Evolutionary conservation across 208 protist genomes (phyloP).

Genomic region (Crithidia thermophila): DNA sequence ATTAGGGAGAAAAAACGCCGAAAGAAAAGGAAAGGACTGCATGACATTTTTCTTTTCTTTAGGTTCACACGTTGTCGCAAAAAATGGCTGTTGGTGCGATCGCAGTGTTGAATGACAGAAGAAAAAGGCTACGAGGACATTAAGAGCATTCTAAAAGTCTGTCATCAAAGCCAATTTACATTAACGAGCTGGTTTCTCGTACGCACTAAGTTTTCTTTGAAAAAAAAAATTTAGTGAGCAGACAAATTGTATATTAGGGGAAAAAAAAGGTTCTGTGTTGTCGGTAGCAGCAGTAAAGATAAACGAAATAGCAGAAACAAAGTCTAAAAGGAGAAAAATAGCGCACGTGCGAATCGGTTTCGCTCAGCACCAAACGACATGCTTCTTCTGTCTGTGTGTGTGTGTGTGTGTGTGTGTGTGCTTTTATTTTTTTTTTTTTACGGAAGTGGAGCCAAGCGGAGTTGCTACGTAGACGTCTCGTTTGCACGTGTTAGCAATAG

Average conservation of each 20-base stretch:
- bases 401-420: no score
- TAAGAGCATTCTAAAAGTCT: no score
- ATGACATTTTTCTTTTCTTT: background rate
- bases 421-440: no score
- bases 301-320: background rate
- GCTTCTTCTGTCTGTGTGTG: no score
- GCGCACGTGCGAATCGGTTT: background rate
- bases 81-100: no score
- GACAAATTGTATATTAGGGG: background rate
- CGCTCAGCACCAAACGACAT: background rate
- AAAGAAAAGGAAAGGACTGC: constrained; percentile 10
- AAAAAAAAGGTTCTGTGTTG: background rate
- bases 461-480: background rate
- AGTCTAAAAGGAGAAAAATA: background rate
- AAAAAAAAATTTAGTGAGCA: background rate
- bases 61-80: no score
- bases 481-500: constrained; percentile 1
- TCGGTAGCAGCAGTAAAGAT: background rate
- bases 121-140: no score
- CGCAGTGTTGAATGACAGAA: no score
- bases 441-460: no score
- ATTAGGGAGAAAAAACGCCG: constrained; percentile 22
- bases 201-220: background rate
- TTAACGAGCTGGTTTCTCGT: no score
- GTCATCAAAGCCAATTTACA: no score